Percentiles rank a stretch among this genome's conserved stretches.
phyloP scores from a whole-genome alignment of 805 yeast genomes.

The Isabelozyma rhagii region DNA sequence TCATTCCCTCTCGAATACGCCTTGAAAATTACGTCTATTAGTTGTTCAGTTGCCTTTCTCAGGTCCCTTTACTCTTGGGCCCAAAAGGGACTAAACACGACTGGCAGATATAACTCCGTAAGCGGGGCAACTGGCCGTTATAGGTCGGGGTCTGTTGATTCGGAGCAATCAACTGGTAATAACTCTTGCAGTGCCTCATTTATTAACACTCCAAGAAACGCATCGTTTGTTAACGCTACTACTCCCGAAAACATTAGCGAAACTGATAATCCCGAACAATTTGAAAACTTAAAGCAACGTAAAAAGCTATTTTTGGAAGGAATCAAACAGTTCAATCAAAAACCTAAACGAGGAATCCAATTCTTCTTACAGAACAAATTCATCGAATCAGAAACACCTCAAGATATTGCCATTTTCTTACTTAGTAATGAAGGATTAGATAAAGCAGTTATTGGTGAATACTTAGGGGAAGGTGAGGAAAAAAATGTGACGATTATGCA shows the following conservation, averaged over 20 bases:
- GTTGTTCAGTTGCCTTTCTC: conserved; percentile 76
- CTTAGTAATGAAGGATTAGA: conserved; percentile 72
- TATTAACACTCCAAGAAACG: conserved; percentile 7
- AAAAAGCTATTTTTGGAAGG: conserved; percentile 81
- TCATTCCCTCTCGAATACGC: conserved; percentile 78
- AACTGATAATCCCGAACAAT: conserved; percentile 74
- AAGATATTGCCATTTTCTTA: conserved; percentile 71
- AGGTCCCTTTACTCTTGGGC: conserved; percentile 86
- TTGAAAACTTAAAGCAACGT: conserved; percentile 78
- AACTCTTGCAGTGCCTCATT: conserved; percentile 27
- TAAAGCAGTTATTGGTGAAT: conserved; percentile 85
- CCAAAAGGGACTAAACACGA: conserved; percentile 46
- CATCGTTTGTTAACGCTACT: conserved; percentile 9
- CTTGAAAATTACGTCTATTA: conserved; percentile 75
- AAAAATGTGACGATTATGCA: conserved; percentile 83
- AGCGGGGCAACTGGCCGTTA: conserved; percentile 14
- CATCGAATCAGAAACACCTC: conserved; percentile 57
- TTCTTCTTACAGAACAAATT: conserved; percentile 62
- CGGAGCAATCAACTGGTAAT: conserved; percentile 20
- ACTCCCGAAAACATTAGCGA: conserved; percentile 21
- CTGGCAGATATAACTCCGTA: background rate
- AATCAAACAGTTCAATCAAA: conserved; percentile 73
- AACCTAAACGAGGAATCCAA: conserved; percentile 77
- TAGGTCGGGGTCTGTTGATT: conserved; percentile 27
- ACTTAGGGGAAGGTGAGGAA: conserved; percentile 83